These are phyloP conservation scores for Colletotrichum musicola DNA, from an alignment of 2,329 filamentous ascomycete species.

Conservation along the genomic window DNA sequence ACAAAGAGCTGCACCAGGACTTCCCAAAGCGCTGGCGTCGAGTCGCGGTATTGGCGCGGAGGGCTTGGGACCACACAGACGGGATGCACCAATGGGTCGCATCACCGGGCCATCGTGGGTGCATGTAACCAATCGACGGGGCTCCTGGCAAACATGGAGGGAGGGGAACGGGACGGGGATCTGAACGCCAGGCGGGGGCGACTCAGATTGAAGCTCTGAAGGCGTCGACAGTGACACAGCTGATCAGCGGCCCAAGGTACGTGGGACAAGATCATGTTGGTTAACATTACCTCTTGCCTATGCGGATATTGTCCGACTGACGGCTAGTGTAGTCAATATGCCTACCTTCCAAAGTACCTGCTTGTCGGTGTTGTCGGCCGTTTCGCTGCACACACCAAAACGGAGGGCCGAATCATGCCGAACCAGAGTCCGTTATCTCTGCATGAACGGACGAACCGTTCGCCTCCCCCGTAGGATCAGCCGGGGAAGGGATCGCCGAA, in stretches of 20 bases:
- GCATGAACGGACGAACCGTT: not conserved
- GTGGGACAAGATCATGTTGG: no score
- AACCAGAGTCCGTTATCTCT: not conserved
- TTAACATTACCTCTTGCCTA: no score
- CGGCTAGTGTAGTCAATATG: no score
- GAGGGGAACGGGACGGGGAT: not conserved
- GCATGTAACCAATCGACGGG: slow-evolving; percentile 29
- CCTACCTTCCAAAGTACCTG: not conserved
- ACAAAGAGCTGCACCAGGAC: slow-evolving; percentile 2
- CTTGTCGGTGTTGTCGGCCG: not conserved
- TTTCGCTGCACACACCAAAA: slow-evolving; percentile 2
- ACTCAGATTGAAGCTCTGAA: slow-evolving; percentile 19
- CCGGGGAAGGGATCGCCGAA: slow-evolving; percentile 11
- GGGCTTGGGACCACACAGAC: slow-evolving; percentile 6
- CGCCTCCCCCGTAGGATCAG: not conserved
- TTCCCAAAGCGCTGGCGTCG: slow-evolving; percentile 18
- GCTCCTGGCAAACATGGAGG: slow-evolving; percentile 27
- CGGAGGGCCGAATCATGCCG: not conserved
- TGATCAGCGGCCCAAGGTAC: slow-evolving; percentile 1
- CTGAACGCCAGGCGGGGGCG: slow-evolving; percentile 11
- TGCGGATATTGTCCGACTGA: no score
- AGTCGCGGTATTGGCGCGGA: slow-evolving; percentile 19
- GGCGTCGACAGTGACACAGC: not conserved
- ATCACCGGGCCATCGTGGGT: slow-evolving; percentile 30
- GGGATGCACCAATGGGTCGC: slow-evolving; percentile 33